Evolutionary conservation across 495 filamentous ascomycete genomes (phyloP), one percentile per base, ranked within the genome.

Genomic region (Annulohypoxylon bovei): DNA sequence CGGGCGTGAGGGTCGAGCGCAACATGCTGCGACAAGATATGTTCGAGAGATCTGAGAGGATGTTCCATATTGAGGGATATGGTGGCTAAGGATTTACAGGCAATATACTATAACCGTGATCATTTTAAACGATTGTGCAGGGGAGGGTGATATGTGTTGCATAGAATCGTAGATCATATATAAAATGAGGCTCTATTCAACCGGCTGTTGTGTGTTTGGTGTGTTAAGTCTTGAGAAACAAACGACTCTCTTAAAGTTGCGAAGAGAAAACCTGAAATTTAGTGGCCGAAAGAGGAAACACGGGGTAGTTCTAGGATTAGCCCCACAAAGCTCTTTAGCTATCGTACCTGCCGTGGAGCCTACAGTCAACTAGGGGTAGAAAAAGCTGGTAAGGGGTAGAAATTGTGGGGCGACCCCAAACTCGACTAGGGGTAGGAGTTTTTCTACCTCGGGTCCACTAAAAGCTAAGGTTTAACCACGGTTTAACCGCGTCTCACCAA

Each of bases 1-100:
- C 74, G 74, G 74, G 58, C n/a, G 37, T 39, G 60, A 65, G 60
- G 71, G 72, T 64, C 65, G 74, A 74, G 71, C 71, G 63, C 37
- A 32, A 53, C 59, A 35, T 25, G 52, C 58, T 74, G 71, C 58
- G 71, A 74, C 71, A 49, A 67, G 22, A 65, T 35, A 25, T 35
- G 65, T 72, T 60, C 40, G 66, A 65, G 59, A 64, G 22, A 64
- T 32, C 37, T 61, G 61, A 40, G 30, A 35, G 32, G 14, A 4
- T 66, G 66, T 56, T 57, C 65, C 71, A 67, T 72, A 46, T 66
- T 70, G 65, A 62, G 33, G 44, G 44, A 25, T 0, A 61, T 57
- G 65, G 11, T 62, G 60, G 65, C 9, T 46, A 16, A 33, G 18
- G 49, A 42, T 56, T 59, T 64, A 64, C 54, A 67, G 69, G 58